These are phyloP conservation scores for Schwanniomyces polymorphus DNA, from an alignment of 805 yeast genomes.

Conservation along the genomic window DNA sequence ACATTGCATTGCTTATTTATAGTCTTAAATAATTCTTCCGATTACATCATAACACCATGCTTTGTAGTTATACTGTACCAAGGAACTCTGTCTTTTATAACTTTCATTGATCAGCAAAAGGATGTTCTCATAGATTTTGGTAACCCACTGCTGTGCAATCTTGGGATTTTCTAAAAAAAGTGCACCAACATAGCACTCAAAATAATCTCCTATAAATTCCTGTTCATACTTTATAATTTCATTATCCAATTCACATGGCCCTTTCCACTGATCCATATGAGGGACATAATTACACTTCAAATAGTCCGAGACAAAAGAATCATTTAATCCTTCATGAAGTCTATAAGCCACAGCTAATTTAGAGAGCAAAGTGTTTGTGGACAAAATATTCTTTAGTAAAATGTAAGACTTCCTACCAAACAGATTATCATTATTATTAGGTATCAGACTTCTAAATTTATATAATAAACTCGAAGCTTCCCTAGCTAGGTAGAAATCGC, in stretches of 20 bases:
- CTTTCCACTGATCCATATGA: slow-evolving; percentile 13
- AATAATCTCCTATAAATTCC: slow-evolving; percentile 42
- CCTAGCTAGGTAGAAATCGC: slow-evolving; percentile 39
- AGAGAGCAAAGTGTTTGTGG: slow-evolving; percentile 38
- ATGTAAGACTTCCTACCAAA: slow-evolving; percentile 28
- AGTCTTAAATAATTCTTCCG: slow-evolving; percentile 22
- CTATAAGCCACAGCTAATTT: slow-evolving; percentile 36
- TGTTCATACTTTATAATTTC: slow-evolving; percentile 32
- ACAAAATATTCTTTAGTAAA: slow-evolving; percentile 30
- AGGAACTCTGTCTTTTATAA: neutral
- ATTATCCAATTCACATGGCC: slow-evolving; percentile 8
- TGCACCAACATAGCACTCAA: slow-evolving; percentile 45
- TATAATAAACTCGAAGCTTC: slow-evolving; percentile 36
- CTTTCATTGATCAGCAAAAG: slow-evolving; percentile 23
- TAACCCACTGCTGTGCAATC: slow-evolving; percentile 33
- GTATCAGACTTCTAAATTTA: slow-evolving; percentile 16
- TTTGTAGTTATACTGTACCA: slow-evolving; percentile 19
- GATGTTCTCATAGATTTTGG: slow-evolving; percentile 27
- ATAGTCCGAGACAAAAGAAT: slow-evolving; percentile 19
- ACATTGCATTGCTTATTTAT: neutral
- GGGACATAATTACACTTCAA: slow-evolving; percentile 30
- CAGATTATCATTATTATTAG: slow-evolving; percentile 12
- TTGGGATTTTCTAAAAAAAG: slow-evolving; percentile 37
- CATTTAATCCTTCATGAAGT: slow-evolving; percentile 34
- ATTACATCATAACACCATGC: slow-evolving; percentile 34